These are phyloP conservation scores for Metschnikowia proteae DNA, from an alignment of 805 yeast genomes.

Conservation along the genomic window DNA sequence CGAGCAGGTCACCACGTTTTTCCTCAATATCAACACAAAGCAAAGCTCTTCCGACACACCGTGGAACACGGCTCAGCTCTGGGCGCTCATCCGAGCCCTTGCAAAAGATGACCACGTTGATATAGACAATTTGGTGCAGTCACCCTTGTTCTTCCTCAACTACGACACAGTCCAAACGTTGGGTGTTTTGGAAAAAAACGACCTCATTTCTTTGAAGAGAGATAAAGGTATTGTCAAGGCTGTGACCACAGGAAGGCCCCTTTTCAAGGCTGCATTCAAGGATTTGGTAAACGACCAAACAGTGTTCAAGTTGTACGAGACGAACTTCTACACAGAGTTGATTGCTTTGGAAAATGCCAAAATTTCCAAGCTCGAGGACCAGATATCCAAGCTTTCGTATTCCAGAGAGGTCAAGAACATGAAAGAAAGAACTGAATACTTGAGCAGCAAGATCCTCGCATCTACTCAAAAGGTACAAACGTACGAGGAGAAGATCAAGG, in stretches of 20 bases:
- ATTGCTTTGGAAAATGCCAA: constrained; percentile 58
- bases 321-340: constrained; percentile 51
- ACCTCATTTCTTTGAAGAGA: constrained; percentile 65
- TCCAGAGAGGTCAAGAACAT: constrained; percentile 52
- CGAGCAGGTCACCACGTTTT: constrained; percentile 83
- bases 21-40: constrained; percentile 33
- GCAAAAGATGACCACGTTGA: constrained; percentile 45
- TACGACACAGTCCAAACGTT: constrained; percentile 47
- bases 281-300: constrained; percentile 56
- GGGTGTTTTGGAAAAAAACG: constrained; percentile 72
- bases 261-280: constrained; percentile 74
- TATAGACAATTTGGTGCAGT: constrained; percentile 50
- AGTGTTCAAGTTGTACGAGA: constrained; percentile 59
- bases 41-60: constrained; percentile 35
- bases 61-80: constrained; percentile 78
- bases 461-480: constrained; percentile 45
- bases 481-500: constrained; percentile 28
- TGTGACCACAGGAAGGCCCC: constrained; percentile 78
- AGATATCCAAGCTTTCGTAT: constrained; percentile 55
- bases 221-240: constrained; percentile 70
- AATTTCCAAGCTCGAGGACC: constrained; percentile 66
- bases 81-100: constrained; percentile 72
- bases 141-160: constrained; percentile 57
- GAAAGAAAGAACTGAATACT: constrained; percentile 58
- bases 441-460: constrained; percentile 61